Evolutionary conservation across 257 asterid genomes (phyloP), one percentile per base, ranked within the genome.

Genomic region (Asclepias syriaca): DNA sequence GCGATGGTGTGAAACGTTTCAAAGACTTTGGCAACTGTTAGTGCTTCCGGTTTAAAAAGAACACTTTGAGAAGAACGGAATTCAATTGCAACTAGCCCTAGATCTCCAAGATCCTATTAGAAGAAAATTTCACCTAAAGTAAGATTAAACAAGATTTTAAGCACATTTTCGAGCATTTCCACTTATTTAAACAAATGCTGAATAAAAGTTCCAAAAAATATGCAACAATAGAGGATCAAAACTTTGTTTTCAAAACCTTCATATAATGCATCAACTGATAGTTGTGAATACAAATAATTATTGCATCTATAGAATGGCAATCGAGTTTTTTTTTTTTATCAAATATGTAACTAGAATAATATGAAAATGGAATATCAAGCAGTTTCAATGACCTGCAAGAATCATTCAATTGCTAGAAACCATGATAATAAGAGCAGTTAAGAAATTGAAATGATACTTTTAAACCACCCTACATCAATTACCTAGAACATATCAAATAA

Each of bases 61-160:
- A 95, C 72, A 78, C 96, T 82, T 86, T 92, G 96, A 59, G 98
- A 95, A 53, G 99, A 90, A 15, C 99, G 97, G 74, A 89, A 81
- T 65, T 88, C 96, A 84, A 90, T 88, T 53, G 99, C 98, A 57
- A 92, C 97, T 75, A 87, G 97, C 61, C 99, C 98, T 74, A 95
- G 82, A 80, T 92, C 98, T 69, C 98, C 98, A 81, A 90, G 96
- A 70, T 89, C 89, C 99, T 95, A 71, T 43, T 77, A 51, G 68
- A 32, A 73, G 53, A 61, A 76, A 51, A 70, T 54, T 37, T 40
- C 60, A 29, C 39, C 46, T 24, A 54, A 53, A 43, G 6, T 64
- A 43, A n/a, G 34, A 27, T 19, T 18, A n/a, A 56, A 32, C 18
- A 43, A 29, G 39, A 29, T 8, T 69, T 22, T 32, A 24, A 32